Conservation (phyloP, 2,329 filamentous ascomycete species). For the Fusarium proliferatum region DNA sequence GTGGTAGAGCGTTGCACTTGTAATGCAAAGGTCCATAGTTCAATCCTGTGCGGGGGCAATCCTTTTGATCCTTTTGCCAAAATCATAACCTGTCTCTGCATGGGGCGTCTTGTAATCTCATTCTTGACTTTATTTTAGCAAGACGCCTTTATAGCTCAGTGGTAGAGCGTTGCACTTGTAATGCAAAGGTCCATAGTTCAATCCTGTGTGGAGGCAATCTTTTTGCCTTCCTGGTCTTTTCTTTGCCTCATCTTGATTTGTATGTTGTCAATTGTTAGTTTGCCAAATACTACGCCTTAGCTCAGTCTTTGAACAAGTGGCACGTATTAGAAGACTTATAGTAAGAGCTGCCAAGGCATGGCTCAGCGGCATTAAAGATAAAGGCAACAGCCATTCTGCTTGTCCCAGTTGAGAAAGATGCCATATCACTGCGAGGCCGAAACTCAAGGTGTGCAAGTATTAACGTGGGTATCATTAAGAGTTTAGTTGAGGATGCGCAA, state of each 20-base stretch:
- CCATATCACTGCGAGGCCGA: background rate
- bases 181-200: constrained; percentile 42
- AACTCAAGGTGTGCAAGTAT: constrained; percentile 9
- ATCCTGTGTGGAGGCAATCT: constrained; percentile 37
- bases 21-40: constrained; percentile 43
- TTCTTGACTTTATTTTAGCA: rapidly evolving
- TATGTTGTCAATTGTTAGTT: background rate
- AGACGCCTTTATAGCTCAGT: constrained; percentile 38
- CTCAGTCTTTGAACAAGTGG: background rate
- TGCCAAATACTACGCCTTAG: background rate
- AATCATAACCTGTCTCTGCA: too few species aligned
- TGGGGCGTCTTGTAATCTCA: background rate
- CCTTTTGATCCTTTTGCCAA: constrained; percentile 8
- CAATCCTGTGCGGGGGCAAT: constrained; percentile 39
- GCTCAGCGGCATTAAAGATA: background rate
- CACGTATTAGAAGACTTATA: background rate
- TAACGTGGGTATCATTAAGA: constrained; percentile 42
- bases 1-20: constrained; percentile 42
- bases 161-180: constrained; percentile 42
- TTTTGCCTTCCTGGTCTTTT: background rate
- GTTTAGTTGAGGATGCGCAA: constrained; percentile 24
- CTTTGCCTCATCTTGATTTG: background rate
- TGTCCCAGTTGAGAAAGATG: background rate
- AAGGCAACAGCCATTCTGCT: background rate
- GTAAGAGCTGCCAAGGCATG: background rate